These are phyloP conservation scores for Aphanomyces invadans DNA, from an alignment of 352 stramenopile species.

Conservation along the genomic window DNA sequence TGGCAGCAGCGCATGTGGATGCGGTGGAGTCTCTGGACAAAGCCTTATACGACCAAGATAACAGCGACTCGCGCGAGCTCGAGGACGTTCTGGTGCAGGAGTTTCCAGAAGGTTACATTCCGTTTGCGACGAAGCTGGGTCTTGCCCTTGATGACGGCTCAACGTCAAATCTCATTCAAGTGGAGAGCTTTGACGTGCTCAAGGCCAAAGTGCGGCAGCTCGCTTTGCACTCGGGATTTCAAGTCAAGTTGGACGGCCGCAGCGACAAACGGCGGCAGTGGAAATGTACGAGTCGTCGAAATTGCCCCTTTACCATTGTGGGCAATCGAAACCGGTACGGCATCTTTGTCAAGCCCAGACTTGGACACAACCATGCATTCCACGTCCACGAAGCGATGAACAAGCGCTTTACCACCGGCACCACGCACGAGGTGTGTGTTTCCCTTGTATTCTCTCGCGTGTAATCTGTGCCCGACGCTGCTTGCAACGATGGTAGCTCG, in stretches of 20 bases:
- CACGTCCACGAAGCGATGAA: slow-evolving; percentile 22
- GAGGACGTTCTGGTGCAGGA: neutral
- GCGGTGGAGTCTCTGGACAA: neutral
- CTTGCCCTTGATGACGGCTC: neutral
- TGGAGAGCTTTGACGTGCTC: slow-evolving; percentile 7
- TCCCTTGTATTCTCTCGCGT: neutral
- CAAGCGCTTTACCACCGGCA: slow-evolving; percentile 20
- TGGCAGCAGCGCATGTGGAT: neutral
- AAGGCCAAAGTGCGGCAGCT: slow-evolving; percentile 16
- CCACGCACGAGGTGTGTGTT: slow-evolving; percentile 12
- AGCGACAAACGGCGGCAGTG: slow-evolving; percentile 17
- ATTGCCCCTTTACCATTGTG: slow-evolving; percentile 11
- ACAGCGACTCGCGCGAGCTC: neutral
- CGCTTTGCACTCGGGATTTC: slow-evolving; percentile 9
- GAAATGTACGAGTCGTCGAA: slow-evolving; percentile 12
- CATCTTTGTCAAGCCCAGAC: slow-evolving; percentile 13
- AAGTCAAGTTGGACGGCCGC: slow-evolving; percentile 13
- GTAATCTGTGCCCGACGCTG: neutral
- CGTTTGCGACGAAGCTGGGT: neutral
- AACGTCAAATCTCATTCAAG: neutral
- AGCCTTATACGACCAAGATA: neutral
- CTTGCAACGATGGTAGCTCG: neutral
- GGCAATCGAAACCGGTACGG: slow-evolving; percentile 16
- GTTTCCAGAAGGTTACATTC: neutral
- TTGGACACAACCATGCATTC: slow-evolving; percentile 19